phyloP scores from a whole-genome alignment of 371 early-diverging fungal genomes.

The Saksenaea oblongispora region DNA sequence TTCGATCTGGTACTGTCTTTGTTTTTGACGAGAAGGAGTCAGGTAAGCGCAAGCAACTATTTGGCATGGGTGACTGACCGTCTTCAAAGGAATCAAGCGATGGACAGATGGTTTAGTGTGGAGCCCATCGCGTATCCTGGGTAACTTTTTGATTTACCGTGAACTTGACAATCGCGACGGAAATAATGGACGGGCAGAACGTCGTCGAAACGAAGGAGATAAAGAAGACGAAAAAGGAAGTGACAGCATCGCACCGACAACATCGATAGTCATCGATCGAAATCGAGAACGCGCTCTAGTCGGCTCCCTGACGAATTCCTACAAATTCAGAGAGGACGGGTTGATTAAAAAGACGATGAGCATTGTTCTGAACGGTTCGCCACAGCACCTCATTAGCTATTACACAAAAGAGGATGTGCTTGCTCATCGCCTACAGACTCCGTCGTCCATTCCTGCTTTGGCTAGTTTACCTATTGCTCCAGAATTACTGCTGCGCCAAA shows the following conservation, averaged over 20 bases:
- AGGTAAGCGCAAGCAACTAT: constrained; percentile 22
- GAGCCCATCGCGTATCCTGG: constrained; percentile 83
- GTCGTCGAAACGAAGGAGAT: constrained; percentile 11
- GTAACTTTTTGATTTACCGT: constrained; percentile 78
- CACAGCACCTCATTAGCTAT: constrained; percentile 85
- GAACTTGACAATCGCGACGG: constrained; percentile 63
- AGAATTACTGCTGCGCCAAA: constrained; percentile 55
- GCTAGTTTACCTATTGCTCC: constrained; percentile 51
- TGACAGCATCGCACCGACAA: neutral
- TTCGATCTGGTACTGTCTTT: constrained; percentile 66
- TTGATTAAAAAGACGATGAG: constrained; percentile 87
- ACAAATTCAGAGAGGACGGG: constrained; percentile 74
- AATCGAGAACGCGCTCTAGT: constrained; percentile 60
- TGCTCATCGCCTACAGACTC: constrained; percentile 49
- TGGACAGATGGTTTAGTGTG: constrained; percentile 90
- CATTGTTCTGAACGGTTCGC: constrained; percentile 70
- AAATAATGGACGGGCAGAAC: constrained; percentile 24
- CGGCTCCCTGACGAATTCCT: constrained; percentile 62
- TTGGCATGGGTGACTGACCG: neutral
- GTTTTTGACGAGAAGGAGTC: constrained; percentile 76
- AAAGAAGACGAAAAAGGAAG: constrained; percentile 1
- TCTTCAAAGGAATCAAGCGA: constrained; percentile 71
- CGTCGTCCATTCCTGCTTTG: constrained; percentile 50
- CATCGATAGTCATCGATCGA: constrained; percentile 36
- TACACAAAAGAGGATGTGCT: constrained; percentile 77